Evolutionary conservation across 108 stramenopile genomes (phyloP), one percentile per base, ranked within the genome.

Genomic region (Cyclotella choctawhatcheeana): DNA sequence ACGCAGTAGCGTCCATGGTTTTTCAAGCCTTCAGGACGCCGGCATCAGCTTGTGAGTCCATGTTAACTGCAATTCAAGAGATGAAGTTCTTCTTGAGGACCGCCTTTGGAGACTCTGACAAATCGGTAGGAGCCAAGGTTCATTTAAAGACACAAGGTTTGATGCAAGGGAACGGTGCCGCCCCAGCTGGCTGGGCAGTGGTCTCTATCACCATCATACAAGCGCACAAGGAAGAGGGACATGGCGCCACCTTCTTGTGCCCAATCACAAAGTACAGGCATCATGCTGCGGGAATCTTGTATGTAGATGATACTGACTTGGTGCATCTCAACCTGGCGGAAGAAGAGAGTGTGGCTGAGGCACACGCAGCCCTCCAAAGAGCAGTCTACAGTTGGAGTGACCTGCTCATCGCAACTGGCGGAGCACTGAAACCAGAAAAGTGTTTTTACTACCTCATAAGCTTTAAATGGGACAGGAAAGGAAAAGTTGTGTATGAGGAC

Each of bases 41-140:
- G 2, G 47, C 8, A 21, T 20, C 25, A 31, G 45, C 64, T 14
- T 13, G 27, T 14, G 14, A 26, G 0, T 6, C 30, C 2, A 54
- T 68, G 35, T 22, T 53, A 12, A 17, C 12, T 5, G 47, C 33
- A 0, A 67, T 67, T 18, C 53, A 53, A 29, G 54, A 69, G 1
- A 69, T 69, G 54, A 55, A 56, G 17, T 69, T 27, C 24, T 56
- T 67, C 18, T 18, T 37, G 5, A 4, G 31, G 6, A 56, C 31
- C 5, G 55, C 55, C 55, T 56, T 56, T 27, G 55, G 50, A 14
- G 67, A 54, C 35, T 67, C 52, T 3, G 50, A 65, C n/a, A 14
- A 14, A 1, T 67, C 37, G 33, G 52, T 52, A 21, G 35, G 13
- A 27, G 16, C 20, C 35, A 40, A 33, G 13, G 7, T 67, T 18